Evolutionary conservation across 345 rosid genomes (phyloP).

Genomic region (Triadica sebifera): DNA sequence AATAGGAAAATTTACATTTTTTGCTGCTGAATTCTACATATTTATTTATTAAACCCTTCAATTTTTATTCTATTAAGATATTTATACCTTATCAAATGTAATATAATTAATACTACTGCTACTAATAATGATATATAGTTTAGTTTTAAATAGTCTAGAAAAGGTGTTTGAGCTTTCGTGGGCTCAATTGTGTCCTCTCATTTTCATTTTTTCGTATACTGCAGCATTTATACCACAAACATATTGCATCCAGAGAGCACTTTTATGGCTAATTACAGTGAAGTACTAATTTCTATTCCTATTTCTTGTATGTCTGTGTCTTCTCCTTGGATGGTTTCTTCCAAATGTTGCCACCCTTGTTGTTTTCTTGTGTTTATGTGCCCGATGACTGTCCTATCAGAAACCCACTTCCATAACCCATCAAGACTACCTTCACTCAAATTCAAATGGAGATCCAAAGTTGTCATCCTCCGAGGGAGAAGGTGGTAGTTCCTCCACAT

Average conservation of each 20-base stretch:
- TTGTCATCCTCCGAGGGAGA: background rate
- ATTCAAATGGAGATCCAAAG: background rate
- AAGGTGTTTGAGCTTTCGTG: too few species aligned
- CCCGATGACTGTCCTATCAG: conserved; percentile 11
- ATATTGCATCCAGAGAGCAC: background rate
- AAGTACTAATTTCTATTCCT: background rate
- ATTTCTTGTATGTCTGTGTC: background rate
- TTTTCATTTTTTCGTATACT: too few species aligned
- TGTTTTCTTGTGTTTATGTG: background rate
- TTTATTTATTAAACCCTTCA: too few species aligned
- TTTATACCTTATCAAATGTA: too few species aligned
- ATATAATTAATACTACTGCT: too few species aligned
- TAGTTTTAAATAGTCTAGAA: too few species aligned
- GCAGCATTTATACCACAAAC: too few species aligned
- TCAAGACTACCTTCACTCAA: conserved; percentile 17
- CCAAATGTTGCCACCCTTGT: background rate
- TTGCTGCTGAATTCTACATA: too few species aligned
- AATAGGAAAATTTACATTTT: too few species aligned
- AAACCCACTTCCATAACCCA: conserved; percentile 29
- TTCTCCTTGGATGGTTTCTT: background rate
- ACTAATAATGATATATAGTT: too few species aligned
- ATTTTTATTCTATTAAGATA: too few species aligned
- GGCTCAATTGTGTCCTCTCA: too few species aligned
- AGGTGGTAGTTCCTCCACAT: background rate
- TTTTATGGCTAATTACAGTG: background rate